Percentiles rank a stretch among this genome's conserved stretches.
Evolutionary conservation across 2,329 filamentous ascomycete species (phyloP).

Genomic region (Orbilia quercus): DNA sequence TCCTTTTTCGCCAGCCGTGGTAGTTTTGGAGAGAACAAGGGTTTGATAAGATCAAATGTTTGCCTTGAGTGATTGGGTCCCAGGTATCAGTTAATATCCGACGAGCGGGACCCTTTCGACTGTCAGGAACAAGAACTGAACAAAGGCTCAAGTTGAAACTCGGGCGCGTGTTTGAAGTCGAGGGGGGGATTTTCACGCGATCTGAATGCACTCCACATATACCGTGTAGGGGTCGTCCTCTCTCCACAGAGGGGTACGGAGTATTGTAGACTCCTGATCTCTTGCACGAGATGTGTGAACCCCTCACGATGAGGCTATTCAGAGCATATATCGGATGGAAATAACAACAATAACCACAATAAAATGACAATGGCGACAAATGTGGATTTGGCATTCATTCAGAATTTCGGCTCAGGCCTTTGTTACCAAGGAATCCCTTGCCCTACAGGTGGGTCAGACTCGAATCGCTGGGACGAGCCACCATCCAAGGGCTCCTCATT

Average conservation of each 20-base stretch:
- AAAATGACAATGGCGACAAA: background rate
- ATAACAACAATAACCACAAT: background rate
- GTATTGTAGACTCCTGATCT: no score
- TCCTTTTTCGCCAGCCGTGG: background rate
- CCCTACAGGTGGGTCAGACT: constrained; percentile 44
- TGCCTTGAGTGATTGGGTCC: constrained; percentile 50
- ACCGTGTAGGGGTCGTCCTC: no score
- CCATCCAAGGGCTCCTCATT: background rate
- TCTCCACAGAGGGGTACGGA: constrained; percentile 7
- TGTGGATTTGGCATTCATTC: constrained; percentile 14
- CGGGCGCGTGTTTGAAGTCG: constrained; percentile 36
- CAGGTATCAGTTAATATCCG: constrained; percentile 51
- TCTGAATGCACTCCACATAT: no score
- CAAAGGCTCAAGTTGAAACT: constrained; percentile 26
- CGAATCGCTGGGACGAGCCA: constrained; percentile 7
- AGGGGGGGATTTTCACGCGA: background rate
- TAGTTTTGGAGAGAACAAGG: constrained; percentile 23
- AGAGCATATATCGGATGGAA: no score
- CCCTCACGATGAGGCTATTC: constrained; percentile 48
- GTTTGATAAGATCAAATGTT: constrained; percentile 56
- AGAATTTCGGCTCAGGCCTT: constrained; percentile 52
- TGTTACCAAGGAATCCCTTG: constrained; percentile 53
- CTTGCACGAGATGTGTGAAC: constrained; percentile 44
- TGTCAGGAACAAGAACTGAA: background rate
- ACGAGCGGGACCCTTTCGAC: constrained; percentile 32